These are phyloP conservation scores for Silene uniflora DNA, from an alignment of 148 eudicot species.

Conservation along the genomic window DNA sequence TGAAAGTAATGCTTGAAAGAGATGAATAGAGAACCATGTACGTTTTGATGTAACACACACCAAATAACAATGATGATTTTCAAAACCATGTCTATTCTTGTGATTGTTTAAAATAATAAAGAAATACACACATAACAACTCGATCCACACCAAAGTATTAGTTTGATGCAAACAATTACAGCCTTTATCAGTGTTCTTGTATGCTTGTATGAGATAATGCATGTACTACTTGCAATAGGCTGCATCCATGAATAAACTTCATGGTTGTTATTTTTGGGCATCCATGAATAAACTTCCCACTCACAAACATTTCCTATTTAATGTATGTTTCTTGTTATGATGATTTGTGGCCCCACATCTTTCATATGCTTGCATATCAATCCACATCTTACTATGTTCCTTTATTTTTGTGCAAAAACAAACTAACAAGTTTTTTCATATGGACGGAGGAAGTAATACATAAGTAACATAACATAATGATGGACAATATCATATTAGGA, in stretches of 20 bases:
- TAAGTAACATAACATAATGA: constrained; percentile 11
- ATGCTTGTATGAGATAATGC: background rate
- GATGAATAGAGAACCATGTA: no score
- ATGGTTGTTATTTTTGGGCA: background rate
- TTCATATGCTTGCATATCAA: background rate
- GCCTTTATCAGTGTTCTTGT: background rate
- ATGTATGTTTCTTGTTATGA: background rate
- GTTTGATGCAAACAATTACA: background rate
- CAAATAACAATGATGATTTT: background rate
- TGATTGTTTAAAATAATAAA: background rate
- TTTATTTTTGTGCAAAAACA: background rate
- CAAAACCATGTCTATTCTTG: background rate
- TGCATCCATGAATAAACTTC: background rate
- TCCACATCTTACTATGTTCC: background rate
- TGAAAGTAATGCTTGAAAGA: no score
- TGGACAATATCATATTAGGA: background rate
- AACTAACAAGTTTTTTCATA: background rate
- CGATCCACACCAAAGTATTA: background rate
- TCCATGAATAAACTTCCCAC: background rate
- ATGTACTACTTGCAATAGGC: background rate
- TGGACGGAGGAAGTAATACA: background rate
- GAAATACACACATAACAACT: background rate
- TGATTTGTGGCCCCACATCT: background rate
- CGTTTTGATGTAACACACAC: no score
- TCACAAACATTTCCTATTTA: background rate